Percentiles rank a stretch among this genome's conserved stretches.
Conservation (phyloP, 164 flowering plant species). For the Stephania japonica region DNA sequence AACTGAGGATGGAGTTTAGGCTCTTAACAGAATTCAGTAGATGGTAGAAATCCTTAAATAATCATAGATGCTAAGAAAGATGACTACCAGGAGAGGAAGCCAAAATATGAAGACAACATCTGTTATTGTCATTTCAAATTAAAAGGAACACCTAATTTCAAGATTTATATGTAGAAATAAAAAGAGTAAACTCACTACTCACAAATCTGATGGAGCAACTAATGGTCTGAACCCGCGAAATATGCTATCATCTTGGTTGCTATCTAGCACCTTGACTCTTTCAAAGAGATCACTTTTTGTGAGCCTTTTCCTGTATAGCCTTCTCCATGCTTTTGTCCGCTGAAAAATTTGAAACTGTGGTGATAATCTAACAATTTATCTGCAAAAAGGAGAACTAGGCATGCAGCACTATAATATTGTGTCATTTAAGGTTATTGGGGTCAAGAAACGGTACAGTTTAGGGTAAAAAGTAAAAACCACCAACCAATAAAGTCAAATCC, state of each 20-base stretch:
- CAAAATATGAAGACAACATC: not conserved
- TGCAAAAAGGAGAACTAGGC: too few species aligned
- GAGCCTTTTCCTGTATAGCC: slow-evolving; percentile 39
- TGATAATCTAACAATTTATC: not conserved
- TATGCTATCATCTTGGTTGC: slow-evolving; percentile 38
- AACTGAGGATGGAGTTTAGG: too few species aligned
- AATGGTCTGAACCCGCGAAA: slow-evolving; percentile 53
- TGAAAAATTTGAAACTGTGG: not conserved
- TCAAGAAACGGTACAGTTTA: too few species aligned
- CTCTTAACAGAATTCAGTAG: not conserved
- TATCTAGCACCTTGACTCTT: slow-evolving; percentile 48
- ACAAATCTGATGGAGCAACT: slow-evolving; percentile 54
- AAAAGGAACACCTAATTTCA: not conserved
- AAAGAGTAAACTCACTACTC: slow-evolving; percentile 23
- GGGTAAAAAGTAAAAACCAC: too few species aligned
- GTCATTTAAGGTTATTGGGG: too few species aligned
- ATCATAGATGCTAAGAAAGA: not conserved
- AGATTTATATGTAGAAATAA: not conserved
- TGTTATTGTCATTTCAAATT: not conserved
- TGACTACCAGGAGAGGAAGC: not conserved
- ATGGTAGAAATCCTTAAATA: not conserved
- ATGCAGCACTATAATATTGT: too few species aligned
- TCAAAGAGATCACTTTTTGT: slow-evolving; percentile 46
- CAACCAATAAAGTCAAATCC: too few species aligned
- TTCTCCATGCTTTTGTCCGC: slow-evolving; percentile 4